These are phyloP conservation scores for Hondaea fermentalgiana DNA, from an alignment of 108 stramenopile genomes.

Conservation along the genomic window DNA sequence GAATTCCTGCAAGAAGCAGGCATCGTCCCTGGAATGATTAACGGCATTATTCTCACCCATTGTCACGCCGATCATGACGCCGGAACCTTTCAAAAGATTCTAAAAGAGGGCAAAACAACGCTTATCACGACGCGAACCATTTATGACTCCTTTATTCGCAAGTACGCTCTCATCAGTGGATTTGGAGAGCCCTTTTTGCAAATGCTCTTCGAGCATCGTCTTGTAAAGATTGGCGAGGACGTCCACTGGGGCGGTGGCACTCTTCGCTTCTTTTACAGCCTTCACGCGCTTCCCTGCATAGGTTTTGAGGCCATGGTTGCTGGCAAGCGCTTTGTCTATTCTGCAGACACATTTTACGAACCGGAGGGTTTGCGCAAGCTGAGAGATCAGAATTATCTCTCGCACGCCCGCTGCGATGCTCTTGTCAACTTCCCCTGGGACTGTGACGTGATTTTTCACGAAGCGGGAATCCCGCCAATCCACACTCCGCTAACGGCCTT, in stretches of 20 bases:
- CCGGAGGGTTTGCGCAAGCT: slow-evolving; percentile 62
- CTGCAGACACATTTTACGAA: slow-evolving; percentile 82
- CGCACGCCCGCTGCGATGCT: slow-evolving; percentile 64
- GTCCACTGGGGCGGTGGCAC: slow-evolving; percentile 73
- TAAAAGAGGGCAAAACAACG: slow-evolving; percentile 72
- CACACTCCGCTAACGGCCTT: slow-evolving; percentile 80
- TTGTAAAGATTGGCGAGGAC: slow-evolving; percentile 75
- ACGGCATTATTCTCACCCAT: slow-evolving; percentile 82
- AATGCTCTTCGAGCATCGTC: slow-evolving; percentile 68
- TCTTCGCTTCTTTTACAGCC: slow-evolving; percentile 77
- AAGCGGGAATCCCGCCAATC: slow-evolving; percentile 81
- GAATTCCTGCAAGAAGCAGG: slow-evolving; percentile 60
- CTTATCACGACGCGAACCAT: slow-evolving; percentile 84
- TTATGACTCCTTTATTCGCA: slow-evolving; percentile 84
- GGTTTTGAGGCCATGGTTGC: slow-evolving; percentile 80
- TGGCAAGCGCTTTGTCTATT: slow-evolving; percentile 76
- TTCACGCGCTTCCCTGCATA: slow-evolving; percentile 82
- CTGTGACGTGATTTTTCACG: slow-evolving; percentile 74
- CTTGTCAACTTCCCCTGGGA: slow-evolving; percentile 72
- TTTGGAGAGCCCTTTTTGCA: slow-evolving; percentile 65
- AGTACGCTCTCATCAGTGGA: slow-evolving; percentile 77
- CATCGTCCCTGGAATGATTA: slow-evolving; percentile 72
- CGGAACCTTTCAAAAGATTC: slow-evolving; percentile 82
- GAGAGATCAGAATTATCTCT: slow-evolving; percentile 61
- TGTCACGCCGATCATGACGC: slow-evolving; percentile 91